Evolutionary conservation across 2,329 filamentous ascomycete genomes (phyloP).

Genomic region (Talaromyces albobiverticillius): DNA sequence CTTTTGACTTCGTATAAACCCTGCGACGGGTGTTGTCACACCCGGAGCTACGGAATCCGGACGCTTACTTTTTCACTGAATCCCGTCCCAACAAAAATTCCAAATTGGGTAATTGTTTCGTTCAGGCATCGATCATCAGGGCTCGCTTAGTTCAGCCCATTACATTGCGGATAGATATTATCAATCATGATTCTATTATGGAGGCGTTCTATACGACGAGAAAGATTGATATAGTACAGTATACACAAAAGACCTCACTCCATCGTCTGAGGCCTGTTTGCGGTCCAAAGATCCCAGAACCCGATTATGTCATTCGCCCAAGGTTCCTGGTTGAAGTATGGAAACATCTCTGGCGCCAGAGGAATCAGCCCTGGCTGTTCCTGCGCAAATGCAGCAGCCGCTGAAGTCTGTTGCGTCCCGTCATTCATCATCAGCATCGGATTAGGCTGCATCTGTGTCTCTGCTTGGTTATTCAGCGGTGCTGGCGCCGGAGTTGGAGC

Average conservation of each 20-base stretch:
- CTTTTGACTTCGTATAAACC: too few species aligned
- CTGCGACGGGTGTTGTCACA: too few species aligned
- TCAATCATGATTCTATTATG: too few species aligned
- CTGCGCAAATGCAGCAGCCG: conserved; percentile 2
- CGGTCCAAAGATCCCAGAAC: conserved; percentile 10
- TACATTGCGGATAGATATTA: too few species aligned
- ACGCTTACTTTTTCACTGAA: too few species aligned
- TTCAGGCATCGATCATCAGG: too few species aligned
- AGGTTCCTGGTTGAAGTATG: conserved; percentile 11
- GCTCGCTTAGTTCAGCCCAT: too few species aligned
- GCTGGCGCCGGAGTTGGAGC: background rate
- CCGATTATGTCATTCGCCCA: conserved; percentile 13
- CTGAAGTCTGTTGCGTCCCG: background rate
- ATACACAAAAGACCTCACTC: background rate
- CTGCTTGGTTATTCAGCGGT: background rate
- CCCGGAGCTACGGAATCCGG: too few species aligned
- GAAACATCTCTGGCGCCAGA: conserved; percentile 5
- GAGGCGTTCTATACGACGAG: too few species aligned
- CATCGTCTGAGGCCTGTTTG: background rate
- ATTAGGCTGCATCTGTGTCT: background rate
- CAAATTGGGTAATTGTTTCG: too few species aligned
- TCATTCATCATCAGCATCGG: conserved; percentile 5
- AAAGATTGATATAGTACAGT: too few species aligned
- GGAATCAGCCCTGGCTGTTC: background rate
- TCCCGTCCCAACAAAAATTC: too few species aligned